These are phyloP conservation scores for Gnaphalium uliginosum DNA, from an alignment of 129 eudicot genomes.

Conservation along the genomic window DNA sequence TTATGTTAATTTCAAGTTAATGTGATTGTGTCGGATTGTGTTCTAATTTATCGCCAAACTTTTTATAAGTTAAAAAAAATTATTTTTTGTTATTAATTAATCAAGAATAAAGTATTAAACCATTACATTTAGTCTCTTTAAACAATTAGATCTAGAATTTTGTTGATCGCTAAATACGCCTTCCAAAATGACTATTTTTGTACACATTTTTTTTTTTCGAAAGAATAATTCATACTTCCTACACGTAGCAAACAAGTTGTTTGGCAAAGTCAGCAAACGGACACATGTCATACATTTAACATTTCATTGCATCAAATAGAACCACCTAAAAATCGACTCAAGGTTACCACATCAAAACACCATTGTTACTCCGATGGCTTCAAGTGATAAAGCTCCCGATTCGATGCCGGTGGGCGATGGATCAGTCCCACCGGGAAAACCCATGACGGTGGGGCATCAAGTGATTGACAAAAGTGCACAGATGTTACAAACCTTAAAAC, in stretches of 20 bases:
- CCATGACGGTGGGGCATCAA: slow-evolving; percentile 54
- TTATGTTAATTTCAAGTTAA: background rate
- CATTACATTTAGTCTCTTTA: background rate
- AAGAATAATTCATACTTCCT: slow-evolving; percentile 22
- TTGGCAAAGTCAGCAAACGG: slow-evolving; percentile 22
- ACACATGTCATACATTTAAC: slow-evolving; percentile 27
- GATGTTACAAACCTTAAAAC: slow-evolving; percentile 69
- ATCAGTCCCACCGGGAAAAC: slow-evolving; percentile 73
- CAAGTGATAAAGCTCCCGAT: slow-evolving; percentile 54
- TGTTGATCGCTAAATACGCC: background rate
- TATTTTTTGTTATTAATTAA: too few relatives aligned
- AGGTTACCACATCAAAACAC: slow-evolving; percentile 8
- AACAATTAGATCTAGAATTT: background rate
- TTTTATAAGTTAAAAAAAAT: too few relatives aligned
- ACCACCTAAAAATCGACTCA: slow-evolving; percentile 14
- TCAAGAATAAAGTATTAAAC: too few relatives aligned
- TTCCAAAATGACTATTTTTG: background rate
- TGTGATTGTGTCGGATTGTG: slow-evolving; percentile 1
- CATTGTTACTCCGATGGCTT: slow-evolving; percentile 44
- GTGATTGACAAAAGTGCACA: slow-evolving; percentile 75
- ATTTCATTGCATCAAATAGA: slow-evolving; percentile 15
- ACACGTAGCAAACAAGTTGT: slow-evolving; percentile 27
- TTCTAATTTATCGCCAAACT: slow-evolving; percentile 11
- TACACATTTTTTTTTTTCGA: background rate
- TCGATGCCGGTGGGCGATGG: slow-evolving; percentile 67